These are phyloP conservation scores for Paraphaeosphaeria minitans DNA, from an alignment of 2,329 filamentous ascomycete species.

Conservation along the genomic window DNA sequence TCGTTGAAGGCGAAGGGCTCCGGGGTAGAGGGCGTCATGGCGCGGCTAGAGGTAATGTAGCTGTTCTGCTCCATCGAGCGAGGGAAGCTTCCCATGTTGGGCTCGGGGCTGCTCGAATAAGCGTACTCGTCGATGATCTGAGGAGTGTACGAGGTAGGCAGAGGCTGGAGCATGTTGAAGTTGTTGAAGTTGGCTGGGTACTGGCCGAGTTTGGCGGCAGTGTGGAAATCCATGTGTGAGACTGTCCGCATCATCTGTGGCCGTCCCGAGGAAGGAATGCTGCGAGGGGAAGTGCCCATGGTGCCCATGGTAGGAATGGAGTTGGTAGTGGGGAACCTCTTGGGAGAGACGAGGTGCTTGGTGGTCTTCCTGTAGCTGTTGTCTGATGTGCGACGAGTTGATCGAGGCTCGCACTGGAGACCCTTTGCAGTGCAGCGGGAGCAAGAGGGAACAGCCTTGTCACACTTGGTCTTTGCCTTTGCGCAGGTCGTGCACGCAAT, in stretches of 20 bases:
- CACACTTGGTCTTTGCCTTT: constrained; percentile 47
- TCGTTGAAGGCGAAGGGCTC: constrained; percentile 33
- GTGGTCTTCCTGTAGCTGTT: constrained; percentile 37
- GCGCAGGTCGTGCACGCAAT: constrained; percentile 48
- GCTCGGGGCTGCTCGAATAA: constrained; percentile 31
- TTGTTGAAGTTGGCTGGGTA: constrained; percentile 28
- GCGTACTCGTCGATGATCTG: constrained; percentile 33
- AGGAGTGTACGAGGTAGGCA: constrained; percentile 31
- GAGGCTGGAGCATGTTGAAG: constrained; percentile 34
- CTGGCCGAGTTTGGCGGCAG: constrained; percentile 33
- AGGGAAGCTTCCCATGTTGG: constrained; percentile 24
- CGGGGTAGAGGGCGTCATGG: constrained; percentile 39
- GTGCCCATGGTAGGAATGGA: constrained; percentile 25
- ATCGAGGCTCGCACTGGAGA: constrained; percentile 43
- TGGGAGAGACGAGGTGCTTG: constrained; percentile 33
- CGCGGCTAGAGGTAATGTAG: constrained; percentile 26
- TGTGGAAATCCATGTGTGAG: constrained; percentile 37
- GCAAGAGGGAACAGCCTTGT: constrained; percentile 46
- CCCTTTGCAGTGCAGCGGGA: constrained; percentile 44
- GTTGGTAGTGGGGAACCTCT: constrained; percentile 30
- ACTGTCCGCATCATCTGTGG: constrained; percentile 27
- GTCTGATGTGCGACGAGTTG: constrained; percentile 45
- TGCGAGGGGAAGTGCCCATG: constrained; percentile 30
- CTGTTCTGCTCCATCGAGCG: constrained; percentile 23
- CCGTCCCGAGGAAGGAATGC: constrained; percentile 26